Conservation (phyloP, 192 early-diverging fungal species). For the Coemansia sp. region DNA sequence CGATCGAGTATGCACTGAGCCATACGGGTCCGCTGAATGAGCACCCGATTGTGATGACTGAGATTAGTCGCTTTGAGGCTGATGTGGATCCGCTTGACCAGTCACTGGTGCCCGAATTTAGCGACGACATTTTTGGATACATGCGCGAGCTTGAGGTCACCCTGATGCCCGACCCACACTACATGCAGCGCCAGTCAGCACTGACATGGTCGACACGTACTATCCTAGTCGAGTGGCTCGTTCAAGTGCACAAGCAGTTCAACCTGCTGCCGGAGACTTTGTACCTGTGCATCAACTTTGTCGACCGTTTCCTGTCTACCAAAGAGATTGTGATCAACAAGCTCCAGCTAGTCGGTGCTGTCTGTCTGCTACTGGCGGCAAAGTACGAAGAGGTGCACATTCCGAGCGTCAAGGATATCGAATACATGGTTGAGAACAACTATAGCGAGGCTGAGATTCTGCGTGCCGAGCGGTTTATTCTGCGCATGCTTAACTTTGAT, state of each 20-base stretch:
- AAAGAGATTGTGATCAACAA: conserved; percentile 49
- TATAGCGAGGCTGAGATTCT: conserved; percentile 52
- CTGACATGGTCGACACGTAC: conserved; percentile 55
- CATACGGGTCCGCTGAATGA: conserved; percentile 43
- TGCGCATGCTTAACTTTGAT: conserved; percentile 57
- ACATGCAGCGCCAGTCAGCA: conserved; percentile 50
- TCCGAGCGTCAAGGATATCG: conserved; percentile 54
- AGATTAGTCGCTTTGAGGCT: conserved; percentile 53
- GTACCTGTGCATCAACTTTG: conserved; percentile 55
- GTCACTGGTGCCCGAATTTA: conserved; percentile 57
- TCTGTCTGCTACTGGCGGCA: conserved; percentile 54
- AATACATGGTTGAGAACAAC: conserved; percentile 48
- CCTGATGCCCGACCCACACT: conserved; percentile 53
- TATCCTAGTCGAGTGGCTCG: conserved; percentile 59
- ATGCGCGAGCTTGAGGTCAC: conserved; percentile 60
- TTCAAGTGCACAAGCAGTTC: conserved; percentile 58
- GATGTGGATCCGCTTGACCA: conserved; percentile 53
- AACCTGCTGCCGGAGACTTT: conserved; percentile 61
- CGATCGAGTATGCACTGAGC: conserved; percentile 40
- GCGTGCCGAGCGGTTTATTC: conserved; percentile 57
- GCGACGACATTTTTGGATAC: conserved; percentile 63
- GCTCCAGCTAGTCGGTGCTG: conserved; percentile 57
- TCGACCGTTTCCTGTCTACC: conserved; percentile 59
- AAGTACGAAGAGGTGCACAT: conserved; percentile 61
- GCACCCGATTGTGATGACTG: conserved; percentile 28